Conservation (phyloP, 2,329 filamentous ascomycete species). For the Akanthomyces uredinophilus region DNA sequence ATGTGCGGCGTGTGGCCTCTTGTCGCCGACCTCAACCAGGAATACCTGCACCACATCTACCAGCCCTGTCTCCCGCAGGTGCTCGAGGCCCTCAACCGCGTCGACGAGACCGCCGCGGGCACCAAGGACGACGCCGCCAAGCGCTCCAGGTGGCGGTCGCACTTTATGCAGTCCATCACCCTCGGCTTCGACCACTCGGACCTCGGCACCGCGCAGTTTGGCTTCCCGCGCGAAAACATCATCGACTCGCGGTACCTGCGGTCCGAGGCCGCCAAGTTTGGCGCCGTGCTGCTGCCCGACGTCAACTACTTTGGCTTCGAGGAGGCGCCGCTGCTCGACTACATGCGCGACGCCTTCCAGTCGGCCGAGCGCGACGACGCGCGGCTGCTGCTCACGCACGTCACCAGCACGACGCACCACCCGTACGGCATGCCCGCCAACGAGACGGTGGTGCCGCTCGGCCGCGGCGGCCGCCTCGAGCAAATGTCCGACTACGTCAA, state of each 20-base stretch:
- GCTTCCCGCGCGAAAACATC: constrained; percentile 25
- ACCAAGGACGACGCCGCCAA: constrained; percentile 11
- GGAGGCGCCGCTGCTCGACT: constrained; percentile 28
- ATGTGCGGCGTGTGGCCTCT: constrained; percentile 38
- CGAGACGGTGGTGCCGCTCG: constrained; percentile 14
- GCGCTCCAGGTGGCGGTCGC: constrained; percentile 27
- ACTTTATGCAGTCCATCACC: constrained; percentile 30
- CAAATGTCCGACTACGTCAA: constrained; percentile 24
- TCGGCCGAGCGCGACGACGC: constrained; percentile 25
- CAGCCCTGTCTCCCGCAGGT: constrained; percentile 36
- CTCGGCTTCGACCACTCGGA: constrained; percentile 30
- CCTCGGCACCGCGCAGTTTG: constrained; percentile 26
- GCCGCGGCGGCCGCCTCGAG: no score
- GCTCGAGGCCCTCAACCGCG: constrained; percentile 23
- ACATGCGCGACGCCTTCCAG: constrained; percentile 28
- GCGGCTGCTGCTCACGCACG: constrained; percentile 30
- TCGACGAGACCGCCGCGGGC: neutral
- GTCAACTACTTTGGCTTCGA: constrained; percentile 32
- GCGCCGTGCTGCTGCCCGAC: constrained; percentile 24
- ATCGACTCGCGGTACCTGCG: constrained; percentile 27
- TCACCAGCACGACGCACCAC: constrained; percentile 33
- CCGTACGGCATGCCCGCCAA: constrained; percentile 26
- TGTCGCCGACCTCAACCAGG: constrained; percentile 37
- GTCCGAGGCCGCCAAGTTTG: constrained; percentile 24
- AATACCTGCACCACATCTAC: constrained; percentile 37